Evolutionary conservation across 2,329 filamentous ascomycete species (phyloP).

Genomic region (Escovopsis sp.): DNA sequence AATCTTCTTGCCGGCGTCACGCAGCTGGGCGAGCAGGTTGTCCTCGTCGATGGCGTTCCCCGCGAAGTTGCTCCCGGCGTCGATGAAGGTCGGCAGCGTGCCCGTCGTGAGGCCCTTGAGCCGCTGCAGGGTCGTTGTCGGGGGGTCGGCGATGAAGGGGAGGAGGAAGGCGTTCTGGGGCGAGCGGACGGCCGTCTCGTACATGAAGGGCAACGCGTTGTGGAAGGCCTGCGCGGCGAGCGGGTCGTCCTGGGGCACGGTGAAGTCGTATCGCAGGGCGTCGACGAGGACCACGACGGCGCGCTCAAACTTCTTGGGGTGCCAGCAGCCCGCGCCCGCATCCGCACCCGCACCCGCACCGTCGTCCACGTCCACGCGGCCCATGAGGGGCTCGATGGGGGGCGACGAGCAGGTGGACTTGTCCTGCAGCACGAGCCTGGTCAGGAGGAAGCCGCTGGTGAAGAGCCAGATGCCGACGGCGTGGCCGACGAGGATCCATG

Average conservation of each 20-base stretch:
- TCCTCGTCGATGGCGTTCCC: constrained; percentile 95
- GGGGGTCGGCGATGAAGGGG: constrained; percentile 94
- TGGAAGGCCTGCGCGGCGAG: constrained; percentile 47
- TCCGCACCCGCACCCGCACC: constrained; percentile 32
- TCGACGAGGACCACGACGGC: constrained; percentile 85
- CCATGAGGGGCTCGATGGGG: constrained; percentile 37
- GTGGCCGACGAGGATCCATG: constrained; percentile 60
- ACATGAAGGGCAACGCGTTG: constrained; percentile 73
- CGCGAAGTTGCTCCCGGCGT: constrained; percentile 88
- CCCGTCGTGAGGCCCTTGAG: constrained; percentile 91
- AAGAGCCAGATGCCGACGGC: constrained; percentile 77
- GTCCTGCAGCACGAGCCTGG: constrained; percentile 64
- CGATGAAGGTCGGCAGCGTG: constrained; percentile 86
- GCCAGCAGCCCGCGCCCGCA: constrained; percentile 62
- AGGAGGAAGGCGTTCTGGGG: constrained; percentile 78
- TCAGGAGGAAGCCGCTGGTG: constrained; percentile 86
- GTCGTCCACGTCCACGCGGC: constrained; percentile 31
- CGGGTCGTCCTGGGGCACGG: constrained; percentile 47
- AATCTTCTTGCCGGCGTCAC: constrained; percentile 53
- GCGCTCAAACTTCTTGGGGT: constrained; percentile 84
- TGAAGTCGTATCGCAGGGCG: constrained; percentile 92
- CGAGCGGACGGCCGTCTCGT: constrained; percentile 61
- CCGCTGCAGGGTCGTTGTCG: constrained; percentile 82
- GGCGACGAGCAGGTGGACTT: constrained; percentile 55
- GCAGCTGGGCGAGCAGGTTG: constrained; percentile 53